phyloP scores from a whole-genome alignment of 164 flowering plant species.

The Platanus orientalis region DNA sequence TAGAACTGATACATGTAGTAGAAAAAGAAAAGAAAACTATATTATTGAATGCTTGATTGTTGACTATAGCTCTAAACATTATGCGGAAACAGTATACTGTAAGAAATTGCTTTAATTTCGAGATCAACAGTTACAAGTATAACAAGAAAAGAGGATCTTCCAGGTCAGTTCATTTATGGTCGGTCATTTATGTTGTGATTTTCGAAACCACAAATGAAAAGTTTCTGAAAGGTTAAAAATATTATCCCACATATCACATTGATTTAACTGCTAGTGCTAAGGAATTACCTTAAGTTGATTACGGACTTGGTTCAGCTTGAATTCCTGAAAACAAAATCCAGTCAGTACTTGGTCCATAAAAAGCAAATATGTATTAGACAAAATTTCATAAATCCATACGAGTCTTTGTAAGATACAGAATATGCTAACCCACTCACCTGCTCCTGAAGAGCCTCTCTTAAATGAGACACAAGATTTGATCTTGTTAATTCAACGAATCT shows the following conservation, averaged over 20 bases:
- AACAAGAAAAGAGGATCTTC: too few relatives aligned
- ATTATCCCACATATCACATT: not conserved
- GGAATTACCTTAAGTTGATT: conserved; percentile 56
- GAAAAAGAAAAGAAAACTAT: too few relatives aligned
- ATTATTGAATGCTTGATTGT: too few relatives aligned
- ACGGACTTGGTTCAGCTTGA: conserved; percentile 62
- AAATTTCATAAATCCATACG: not conserved
- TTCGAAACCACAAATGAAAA: not conserved
- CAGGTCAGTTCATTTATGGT: not conserved
- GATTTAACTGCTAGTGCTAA: not conserved
- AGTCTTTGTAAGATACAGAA: not conserved
- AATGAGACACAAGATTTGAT: conserved; percentile 56
- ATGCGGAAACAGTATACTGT: too few relatives aligned
- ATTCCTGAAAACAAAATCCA: conserved; percentile 45
- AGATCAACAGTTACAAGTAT: too few relatives aligned
- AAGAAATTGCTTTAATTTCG: too few relatives aligned
- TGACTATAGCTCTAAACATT: too few relatives aligned
- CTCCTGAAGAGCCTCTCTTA: conserved; percentile 82
- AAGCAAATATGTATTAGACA: not conserved
- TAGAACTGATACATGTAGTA: too few relatives aligned
- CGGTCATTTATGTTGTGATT: not conserved
- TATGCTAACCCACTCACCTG: conserved; percentile 48
- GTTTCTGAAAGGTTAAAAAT: not conserved
- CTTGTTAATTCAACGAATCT: conserved; percentile 59
- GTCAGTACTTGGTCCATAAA: conserved; percentile 9